Evolutionary conservation across 441 rosid species (phyloP).

Genomic region (Arabidopsis hybrid): DNA sequence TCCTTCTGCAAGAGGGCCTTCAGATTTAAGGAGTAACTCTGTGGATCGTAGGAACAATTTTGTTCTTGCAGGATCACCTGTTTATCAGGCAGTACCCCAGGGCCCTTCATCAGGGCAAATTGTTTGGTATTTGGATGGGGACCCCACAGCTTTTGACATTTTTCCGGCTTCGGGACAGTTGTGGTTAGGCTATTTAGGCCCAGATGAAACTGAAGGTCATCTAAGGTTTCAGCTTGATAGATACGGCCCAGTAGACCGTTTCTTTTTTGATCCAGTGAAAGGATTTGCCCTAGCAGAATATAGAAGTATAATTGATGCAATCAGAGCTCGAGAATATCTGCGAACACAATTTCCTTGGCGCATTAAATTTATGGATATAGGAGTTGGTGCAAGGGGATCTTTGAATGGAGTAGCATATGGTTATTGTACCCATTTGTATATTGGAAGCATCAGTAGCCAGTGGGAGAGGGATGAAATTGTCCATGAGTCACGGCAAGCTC

Average conservation of each 20-base stretch:
- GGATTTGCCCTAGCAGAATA: slow-evolving; percentile 90
- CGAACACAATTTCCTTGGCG: slow-evolving; percentile 82
- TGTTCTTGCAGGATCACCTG: slow-evolving; percentile 67
- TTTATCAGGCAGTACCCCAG: slow-evolving; percentile 54
- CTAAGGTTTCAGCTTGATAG: slow-evolving; percentile 87
- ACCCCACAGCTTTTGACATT: slow-evolving; percentile 75
- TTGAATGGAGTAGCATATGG: slow-evolving; percentile 84
- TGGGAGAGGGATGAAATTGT: slow-evolving; percentile 92
- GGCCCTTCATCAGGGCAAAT: slow-evolving; percentile 55
- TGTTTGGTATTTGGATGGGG: slow-evolving; percentile 86
- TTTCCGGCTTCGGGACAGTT: slow-evolving; percentile 85
- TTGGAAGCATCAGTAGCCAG: slow-evolving; percentile 77
- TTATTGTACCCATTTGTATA: slow-evolving; percentile 79
- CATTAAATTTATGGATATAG: slow-evolving; percentile 84
- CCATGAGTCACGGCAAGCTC: slow-evolving; percentile 85
- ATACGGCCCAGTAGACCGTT: slow-evolving; percentile 82
- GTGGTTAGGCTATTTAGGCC: slow-evolving; percentile 83
- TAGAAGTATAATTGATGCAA: slow-evolving; percentile 85
- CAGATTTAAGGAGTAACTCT: slow-evolving; percentile 68
- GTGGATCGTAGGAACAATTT: slow-evolving; percentile 69
- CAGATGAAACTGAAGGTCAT: slow-evolving; percentile 81
- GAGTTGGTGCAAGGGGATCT: slow-evolving; percentile 80
- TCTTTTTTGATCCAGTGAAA: slow-evolving; percentile 74
- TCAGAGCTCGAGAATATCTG: slow-evolving; percentile 87
- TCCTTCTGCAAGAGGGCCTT: slow-evolving; percentile 64